Conservation (phyloP, 2,329 filamentous ascomycete genomes). For the Falciphora oryzae region DNA sequence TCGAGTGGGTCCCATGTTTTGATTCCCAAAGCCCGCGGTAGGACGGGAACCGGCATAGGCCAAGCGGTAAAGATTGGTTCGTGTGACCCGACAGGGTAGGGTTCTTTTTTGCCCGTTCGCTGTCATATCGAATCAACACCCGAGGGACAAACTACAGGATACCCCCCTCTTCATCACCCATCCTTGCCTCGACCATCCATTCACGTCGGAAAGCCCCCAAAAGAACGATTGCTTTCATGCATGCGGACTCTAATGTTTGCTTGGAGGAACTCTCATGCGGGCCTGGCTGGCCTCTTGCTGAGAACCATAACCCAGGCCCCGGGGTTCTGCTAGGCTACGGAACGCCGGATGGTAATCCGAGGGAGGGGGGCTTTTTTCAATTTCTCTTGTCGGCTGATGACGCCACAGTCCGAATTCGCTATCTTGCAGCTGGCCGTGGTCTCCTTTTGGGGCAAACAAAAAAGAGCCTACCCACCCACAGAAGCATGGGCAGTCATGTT, state of each 20-base stretch:
- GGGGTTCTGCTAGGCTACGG: not conserved
- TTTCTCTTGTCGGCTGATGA: not conserved
- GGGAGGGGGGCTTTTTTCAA: not conserved
- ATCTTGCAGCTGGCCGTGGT: not conserved
- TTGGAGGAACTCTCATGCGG: too few relatives aligned
- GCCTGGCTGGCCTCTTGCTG: not conserved
- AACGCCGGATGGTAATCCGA: not conserved
- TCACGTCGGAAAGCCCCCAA: not conserved
- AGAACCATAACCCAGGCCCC: not conserved
- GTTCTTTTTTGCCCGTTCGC: not conserved
- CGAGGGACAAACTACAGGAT: not conserved
- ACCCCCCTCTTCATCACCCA: not conserved
- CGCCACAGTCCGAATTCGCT: not conserved
- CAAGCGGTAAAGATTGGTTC: not conserved
- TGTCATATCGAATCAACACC: not conserved
- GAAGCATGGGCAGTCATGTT: not conserved
- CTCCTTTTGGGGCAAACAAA: not conserved
- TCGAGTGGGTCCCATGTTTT: not conserved
- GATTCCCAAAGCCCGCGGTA: not conserved
- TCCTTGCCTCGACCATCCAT: not conserved
- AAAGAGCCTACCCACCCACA: not conserved
- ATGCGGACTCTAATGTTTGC: not conserved
- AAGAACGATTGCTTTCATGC: not conserved
- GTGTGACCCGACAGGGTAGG: too few relatives aligned
- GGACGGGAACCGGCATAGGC: not conserved